phyloP scores from a whole-genome alignment of 225 moss, liverwort and hornwort species.

The Sphagnum tenellum region DNA sequence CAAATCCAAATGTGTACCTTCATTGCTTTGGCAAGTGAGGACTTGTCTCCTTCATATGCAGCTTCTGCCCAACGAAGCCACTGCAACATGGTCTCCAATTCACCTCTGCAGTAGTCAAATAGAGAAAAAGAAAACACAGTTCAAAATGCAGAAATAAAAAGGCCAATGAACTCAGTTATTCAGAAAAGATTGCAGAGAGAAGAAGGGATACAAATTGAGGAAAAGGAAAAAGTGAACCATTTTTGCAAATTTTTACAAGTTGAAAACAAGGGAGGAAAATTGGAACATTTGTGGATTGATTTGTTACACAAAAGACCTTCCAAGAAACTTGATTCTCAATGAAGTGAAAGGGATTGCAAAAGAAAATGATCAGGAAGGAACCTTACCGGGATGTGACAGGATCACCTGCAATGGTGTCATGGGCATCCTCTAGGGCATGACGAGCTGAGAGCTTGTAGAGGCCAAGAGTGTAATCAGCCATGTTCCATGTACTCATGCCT shows the following conservation, averaged over 20 bases:
- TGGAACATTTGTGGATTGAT: too few species aligned
- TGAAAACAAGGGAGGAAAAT: too few species aligned
- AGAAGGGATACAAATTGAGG: too few species aligned
- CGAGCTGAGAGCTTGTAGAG: conserved; percentile 70
- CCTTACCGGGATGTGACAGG: conserved; percentile 45
- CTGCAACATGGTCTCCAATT: conserved; percentile 59
- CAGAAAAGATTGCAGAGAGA: too few species aligned
- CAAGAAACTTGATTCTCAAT: too few species aligned
- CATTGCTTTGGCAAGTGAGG: conserved; percentile 38
- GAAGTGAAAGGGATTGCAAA: background rate
- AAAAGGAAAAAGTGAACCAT: too few species aligned
- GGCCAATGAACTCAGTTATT: background rate
- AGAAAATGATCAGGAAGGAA: background rate
- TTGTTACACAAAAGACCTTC: too few species aligned
- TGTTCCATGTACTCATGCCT: conserved; percentile 84
- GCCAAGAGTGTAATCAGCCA: conserved; percentile 87
- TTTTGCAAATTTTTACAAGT: background rate
- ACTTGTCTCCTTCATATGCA: conserved; percentile 41
- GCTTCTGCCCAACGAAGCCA: conserved; percentile 66
- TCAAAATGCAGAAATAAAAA: background rate
- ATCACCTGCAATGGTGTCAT: conserved; percentile 60
- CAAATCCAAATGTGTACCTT: conserved; percentile 23
- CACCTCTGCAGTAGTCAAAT: conserved; percentile 26
- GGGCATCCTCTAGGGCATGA: conserved; percentile 54
- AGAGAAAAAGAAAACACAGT: background rate